These are phyloP conservation scores for Aspergillus unguis DNA, from an alignment of 2,329 filamentous ascomycete species.

Conservation along the genomic window DNA sequence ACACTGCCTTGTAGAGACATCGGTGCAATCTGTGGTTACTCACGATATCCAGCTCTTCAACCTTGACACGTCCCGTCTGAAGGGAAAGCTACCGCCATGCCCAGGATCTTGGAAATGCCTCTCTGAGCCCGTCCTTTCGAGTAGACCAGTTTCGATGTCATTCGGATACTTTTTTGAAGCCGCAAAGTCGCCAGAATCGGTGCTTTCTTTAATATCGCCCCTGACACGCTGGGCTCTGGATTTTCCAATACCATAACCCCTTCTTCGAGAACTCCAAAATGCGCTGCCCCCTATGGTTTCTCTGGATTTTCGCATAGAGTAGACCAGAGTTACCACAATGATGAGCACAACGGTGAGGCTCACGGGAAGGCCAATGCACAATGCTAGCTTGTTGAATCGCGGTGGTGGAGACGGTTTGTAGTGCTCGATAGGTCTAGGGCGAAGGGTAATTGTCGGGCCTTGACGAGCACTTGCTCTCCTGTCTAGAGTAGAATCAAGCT, in stretches of 20 bases:
- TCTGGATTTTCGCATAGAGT: conserved; percentile 42
- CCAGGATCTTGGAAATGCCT: conserved; percentile 31
- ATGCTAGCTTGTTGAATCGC: conserved; percentile 31
- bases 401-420: conserved; percentile 31
- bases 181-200: conserved; percentile 30
- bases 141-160: conserved; percentile 18
- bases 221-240: conserved; percentile 36
- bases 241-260: conserved; percentile 38
- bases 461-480: conserved; percentile 25
- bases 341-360: conserved; percentile 35
- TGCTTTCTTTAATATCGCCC: conserved; percentile 24
- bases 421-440: conserved; percentile 33
- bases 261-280: conserved; percentile 33
- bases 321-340: conserved; percentile 37
- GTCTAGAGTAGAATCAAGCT: conserved; percentile 27
- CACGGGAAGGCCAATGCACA: conserved; percentile 44
- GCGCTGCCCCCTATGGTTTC: conserved; percentile 33
- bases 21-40: background rate
- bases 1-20: background rate
- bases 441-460: conserved; percentile 38
- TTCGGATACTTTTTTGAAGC: conserved; percentile 23
- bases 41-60: conserved; percentile 35
- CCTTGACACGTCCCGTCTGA: conserved; percentile 37
- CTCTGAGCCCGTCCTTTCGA: conserved; percentile 18
- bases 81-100: conserved; percentile 29